Evolutionary conservation across 2,329 filamentous ascomycete genomes (phyloP).

Genomic region (Tolypocladium sp.): DNA sequence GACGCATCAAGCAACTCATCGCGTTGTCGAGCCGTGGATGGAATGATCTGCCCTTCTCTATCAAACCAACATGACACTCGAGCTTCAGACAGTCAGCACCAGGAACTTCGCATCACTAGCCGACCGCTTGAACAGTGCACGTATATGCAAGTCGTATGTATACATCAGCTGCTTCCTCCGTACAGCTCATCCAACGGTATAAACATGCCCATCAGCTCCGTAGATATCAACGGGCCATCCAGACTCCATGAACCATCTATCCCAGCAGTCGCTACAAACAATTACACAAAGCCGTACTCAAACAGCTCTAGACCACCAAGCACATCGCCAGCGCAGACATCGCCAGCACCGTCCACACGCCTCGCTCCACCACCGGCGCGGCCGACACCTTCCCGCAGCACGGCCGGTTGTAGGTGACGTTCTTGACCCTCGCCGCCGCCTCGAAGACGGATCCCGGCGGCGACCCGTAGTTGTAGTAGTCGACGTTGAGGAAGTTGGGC

Average conservation of each 20-base stretch:
- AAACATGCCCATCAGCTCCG: neutral
- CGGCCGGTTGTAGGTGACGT: conserved; percentile 54
- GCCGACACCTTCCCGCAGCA: conserved; percentile 43
- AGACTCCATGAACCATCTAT: neutral
- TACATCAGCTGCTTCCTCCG: neutral
- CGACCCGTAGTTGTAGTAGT: conserved; percentile 70
- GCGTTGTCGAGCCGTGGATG: too few species aligned
- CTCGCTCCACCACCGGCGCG: conserved; percentile 1
- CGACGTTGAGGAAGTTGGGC: conserved; percentile 73
- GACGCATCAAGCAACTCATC: too few species aligned
- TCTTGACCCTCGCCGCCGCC: conserved; percentile 60
- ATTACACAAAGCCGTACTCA: neutral
- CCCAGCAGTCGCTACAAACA: neutral
- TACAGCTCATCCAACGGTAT: neutral
- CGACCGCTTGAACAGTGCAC: too few species aligned
- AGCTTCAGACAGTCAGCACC: too few species aligned
- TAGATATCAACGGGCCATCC: neutral
- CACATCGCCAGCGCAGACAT: neutral
- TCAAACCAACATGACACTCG: too few species aligned
- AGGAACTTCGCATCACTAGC: too few species aligned
- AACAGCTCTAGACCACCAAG: neutral
- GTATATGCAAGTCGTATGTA: neutral
- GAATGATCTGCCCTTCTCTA: too few species aligned
- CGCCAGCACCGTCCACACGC: neutral
- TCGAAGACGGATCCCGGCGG: conserved; percentile 66